phyloP scores from a whole-genome alignment of 441 rosid species.

The Croton laevigatus region DNA sequence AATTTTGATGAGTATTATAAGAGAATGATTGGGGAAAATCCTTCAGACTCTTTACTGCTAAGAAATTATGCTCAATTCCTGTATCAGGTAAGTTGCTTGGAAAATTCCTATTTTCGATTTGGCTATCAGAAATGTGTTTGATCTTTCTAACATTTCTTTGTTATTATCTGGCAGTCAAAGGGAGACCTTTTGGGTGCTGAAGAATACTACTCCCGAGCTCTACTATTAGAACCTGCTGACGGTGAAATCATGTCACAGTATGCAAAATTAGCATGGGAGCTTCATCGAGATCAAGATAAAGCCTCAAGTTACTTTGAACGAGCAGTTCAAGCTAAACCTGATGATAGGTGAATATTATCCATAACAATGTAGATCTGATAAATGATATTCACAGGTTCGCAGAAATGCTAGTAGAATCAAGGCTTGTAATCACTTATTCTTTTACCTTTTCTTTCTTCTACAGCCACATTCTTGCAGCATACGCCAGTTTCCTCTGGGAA shows the following conservation, averaged over 20 bases:
- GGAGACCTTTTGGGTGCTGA: slow-evolving; percentile 40
- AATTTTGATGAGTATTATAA: slow-evolving; percentile 34
- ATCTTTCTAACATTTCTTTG: not conserved
- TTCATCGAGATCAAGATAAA: slow-evolving; percentile 47
- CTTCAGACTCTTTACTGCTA: slow-evolving; percentile 37
- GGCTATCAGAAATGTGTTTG: not conserved
- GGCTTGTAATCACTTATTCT: not conserved
- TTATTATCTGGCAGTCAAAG: slow-evolving; percentile 27
- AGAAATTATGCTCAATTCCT: slow-evolving; percentile 54
- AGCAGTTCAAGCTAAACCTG: slow-evolving; percentile 57
- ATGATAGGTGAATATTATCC: slow-evolving; percentile 43
- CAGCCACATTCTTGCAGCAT: slow-evolving; percentile 74
- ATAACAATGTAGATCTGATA: not conserved
- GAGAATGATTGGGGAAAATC: slow-evolving; percentile 45
- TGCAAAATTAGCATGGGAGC: slow-evolving; percentile 63
- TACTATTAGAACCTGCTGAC: slow-evolving; percentile 45
- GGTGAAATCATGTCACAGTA: slow-evolving; percentile 57
- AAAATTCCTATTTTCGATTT: not conserved
- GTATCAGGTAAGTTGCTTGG: slow-evolving; percentile 31
- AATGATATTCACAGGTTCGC: not conserved
- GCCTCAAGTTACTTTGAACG: slow-evolving; percentile 54
- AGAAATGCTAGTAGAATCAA: not conserved
- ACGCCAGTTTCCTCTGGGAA: slow-evolving; percentile 83
- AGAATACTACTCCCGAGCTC: slow-evolving; percentile 42
- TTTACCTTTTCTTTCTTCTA: slow-evolving; percentile 5